A percentile compares a stretch with the other conserved stretches of the same genome.
These are phyloP conservation scores for Fusarium phyllophilum DNA, from an alignment of 2,329 filamentous ascomycete species.

Conservation along the genomic window DNA sequence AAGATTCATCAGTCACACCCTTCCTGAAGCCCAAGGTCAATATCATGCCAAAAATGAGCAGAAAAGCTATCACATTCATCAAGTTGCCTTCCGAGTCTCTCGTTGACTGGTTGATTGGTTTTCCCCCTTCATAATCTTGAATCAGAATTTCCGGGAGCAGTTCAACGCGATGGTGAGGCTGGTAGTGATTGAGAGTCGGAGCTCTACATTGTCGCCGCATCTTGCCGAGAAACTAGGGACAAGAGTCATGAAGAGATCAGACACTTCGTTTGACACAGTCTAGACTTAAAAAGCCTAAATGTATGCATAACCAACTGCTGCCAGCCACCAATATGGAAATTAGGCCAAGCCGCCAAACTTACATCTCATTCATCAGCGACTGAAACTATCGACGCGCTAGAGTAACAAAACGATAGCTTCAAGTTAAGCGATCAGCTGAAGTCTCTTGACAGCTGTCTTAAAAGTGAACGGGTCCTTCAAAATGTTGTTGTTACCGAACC, in stretches of 20 bases:
- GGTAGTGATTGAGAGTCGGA: background rate
- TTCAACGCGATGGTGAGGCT: background rate
- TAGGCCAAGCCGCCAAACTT: background rate
- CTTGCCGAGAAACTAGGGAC: background rate
- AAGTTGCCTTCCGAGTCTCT: background rate
- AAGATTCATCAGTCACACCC: background rate
- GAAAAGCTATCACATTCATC: background rate
- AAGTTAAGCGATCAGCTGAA: background rate
- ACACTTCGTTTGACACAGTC: background rate
- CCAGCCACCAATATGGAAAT: background rate
- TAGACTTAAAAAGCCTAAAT: background rate
- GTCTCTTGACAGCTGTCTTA: background rate
- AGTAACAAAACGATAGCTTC: background rate
- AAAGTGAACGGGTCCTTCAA: background rate
- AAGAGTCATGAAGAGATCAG: background rate
- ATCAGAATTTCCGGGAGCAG: background rate
- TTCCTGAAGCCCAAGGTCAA: background rate
- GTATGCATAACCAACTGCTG: background rate
- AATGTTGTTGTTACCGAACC: background rate
- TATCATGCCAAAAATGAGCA: background rate
- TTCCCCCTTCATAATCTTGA: rapidly evolving
- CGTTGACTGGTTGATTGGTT: background rate
- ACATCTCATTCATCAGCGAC: background rate
- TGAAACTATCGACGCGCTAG: background rate
- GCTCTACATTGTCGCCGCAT: background rate